These are phyloP conservation scores for Lyophyllum decastes DNA, from an alignment of 768 basidiomycete genomes.

Conservation along the genomic window DNA sequence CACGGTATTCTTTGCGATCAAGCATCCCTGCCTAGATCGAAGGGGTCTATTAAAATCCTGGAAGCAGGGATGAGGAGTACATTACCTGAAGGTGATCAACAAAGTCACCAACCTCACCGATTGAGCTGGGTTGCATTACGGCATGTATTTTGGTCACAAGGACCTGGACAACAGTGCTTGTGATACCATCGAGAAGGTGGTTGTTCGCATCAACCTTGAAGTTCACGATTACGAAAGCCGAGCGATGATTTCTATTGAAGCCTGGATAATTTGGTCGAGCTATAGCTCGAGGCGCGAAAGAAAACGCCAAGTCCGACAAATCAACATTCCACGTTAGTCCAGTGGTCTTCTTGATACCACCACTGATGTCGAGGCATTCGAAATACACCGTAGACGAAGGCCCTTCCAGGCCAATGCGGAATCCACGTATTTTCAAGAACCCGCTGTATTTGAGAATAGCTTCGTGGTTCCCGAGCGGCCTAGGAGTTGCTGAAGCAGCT, in stretches of 20 bases:
- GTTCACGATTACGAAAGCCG: slow-evolving; percentile 86
- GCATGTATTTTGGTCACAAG: slow-evolving; percentile 81
- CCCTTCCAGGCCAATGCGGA: slow-evolving; percentile 78
- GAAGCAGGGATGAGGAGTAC: background rate
- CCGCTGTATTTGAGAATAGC: slow-evolving; percentile 42
- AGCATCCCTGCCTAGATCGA: slow-evolving; percentile 67
- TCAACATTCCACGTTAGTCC: slow-evolving; percentile 66
- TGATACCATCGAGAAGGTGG: slow-evolving; percentile 20
- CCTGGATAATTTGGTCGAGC: slow-evolving; percentile 32
- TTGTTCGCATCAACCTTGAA: slow-evolving; percentile 46
- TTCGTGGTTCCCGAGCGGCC: slow-evolving; percentile 10
- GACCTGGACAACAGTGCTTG: slow-evolving; percentile 46
- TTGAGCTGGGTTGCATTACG: slow-evolving; percentile 92
- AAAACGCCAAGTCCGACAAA: slow-evolving; percentile 79
- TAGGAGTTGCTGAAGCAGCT: slow-evolving; percentile 20
- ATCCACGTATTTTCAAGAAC: slow-evolving; percentile 72
- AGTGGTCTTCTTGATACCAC: slow-evolving; percentile 50
- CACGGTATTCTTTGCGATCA: slow-evolving; percentile 72
- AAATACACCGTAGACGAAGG: slow-evolving; percentile 71
- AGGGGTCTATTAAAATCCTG: background rate
- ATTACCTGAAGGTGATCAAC: slow-evolving; percentile 80
- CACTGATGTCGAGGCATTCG: slow-evolving; percentile 75
- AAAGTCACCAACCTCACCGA: slow-evolving; percentile 89
- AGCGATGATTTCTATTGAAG: slow-evolving; percentile 62
- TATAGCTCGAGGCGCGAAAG: slow-evolving; percentile 65